phyloP scores from a whole-genome alignment of 768 basidiomycete genomes.

The Clitopilus hobsonii region DNA sequence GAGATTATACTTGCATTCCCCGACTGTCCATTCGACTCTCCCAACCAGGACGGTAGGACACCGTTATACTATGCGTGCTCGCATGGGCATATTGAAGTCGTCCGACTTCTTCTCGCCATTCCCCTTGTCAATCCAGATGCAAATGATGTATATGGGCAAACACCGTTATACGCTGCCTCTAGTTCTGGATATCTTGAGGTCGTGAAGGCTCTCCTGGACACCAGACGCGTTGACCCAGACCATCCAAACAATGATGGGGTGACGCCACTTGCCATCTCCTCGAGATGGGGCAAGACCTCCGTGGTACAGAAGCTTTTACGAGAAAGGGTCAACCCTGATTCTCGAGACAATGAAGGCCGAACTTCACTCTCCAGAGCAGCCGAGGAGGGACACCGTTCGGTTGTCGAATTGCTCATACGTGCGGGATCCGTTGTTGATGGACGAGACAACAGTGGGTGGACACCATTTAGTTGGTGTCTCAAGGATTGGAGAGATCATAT shows the following conservation, averaged over 20 bases:
- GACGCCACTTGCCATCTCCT: neutral
- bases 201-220: neutral
- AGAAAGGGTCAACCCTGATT: neutral
- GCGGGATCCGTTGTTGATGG: neutral
- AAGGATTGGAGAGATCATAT: neutral
- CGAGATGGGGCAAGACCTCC: neutral
- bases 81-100: neutral
- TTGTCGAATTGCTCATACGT: neutral
- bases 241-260: neutral
- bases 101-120: neutral
- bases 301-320: neutral
- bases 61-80: neutral
- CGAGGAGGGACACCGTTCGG: too few species aligned
- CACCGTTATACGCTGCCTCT: neutral
- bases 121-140: neutral
- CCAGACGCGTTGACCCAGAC: neutral
- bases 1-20: neutral
- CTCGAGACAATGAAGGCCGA: neutral
- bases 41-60: neutral
- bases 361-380: neutral
- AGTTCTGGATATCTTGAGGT: neutral
- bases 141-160: neutral
- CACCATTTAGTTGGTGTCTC: neutral
- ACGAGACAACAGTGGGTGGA: neutral
- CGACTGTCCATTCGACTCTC: neutral